Percentiles rank a stretch among this genome's conserved stretches.
phyloP scores from a whole-genome alignment of 306 rosid genomes.

The Medicago lupulina region DNA sequence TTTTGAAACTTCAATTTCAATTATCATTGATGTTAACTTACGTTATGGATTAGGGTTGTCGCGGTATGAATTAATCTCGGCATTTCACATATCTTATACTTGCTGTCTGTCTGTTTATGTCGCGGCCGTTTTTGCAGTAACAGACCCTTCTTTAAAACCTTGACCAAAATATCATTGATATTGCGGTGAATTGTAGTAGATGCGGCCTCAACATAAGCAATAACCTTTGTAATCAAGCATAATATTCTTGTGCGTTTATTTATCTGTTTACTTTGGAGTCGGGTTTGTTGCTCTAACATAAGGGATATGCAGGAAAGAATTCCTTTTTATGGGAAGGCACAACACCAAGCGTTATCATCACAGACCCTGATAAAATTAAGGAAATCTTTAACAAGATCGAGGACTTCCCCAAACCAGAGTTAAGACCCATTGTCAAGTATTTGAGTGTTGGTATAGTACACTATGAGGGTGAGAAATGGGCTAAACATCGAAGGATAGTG shows the following conservation, averaged over 20 bases:
- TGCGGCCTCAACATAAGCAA: no score
- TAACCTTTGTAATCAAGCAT: neutral
- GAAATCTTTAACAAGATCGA: conserved; percentile 28
- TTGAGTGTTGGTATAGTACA: neutral
- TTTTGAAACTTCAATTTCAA: neutral
- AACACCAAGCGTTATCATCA: conserved; percentile 41
- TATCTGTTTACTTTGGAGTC: neutral
- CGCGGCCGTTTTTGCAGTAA: no score
- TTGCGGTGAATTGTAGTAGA: no score
- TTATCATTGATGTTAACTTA: no score
- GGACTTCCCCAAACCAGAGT: conserved; percentile 16
- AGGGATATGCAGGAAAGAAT: conserved; percentile 35
- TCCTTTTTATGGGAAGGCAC: conserved; percentile 47
- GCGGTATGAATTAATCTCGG: no score
- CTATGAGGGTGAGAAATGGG: conserved; percentile 57
- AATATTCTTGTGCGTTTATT: neutral
- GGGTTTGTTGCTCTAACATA: neutral
- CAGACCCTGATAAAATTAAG: conserved; percentile 45
- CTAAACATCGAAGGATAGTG: conserved; percentile 54
- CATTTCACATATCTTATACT: no score
- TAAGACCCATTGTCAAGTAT: conserved; percentile 11
- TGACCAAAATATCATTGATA: no score
- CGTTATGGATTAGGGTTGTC: no score
- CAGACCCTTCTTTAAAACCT: no score
- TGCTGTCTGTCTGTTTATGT: no score